These are phyloP conservation scores for Plenodomus lindquistii DNA, from an alignment of 2,329 filamentous ascomycete genomes.

Conservation along the genomic window DNA sequence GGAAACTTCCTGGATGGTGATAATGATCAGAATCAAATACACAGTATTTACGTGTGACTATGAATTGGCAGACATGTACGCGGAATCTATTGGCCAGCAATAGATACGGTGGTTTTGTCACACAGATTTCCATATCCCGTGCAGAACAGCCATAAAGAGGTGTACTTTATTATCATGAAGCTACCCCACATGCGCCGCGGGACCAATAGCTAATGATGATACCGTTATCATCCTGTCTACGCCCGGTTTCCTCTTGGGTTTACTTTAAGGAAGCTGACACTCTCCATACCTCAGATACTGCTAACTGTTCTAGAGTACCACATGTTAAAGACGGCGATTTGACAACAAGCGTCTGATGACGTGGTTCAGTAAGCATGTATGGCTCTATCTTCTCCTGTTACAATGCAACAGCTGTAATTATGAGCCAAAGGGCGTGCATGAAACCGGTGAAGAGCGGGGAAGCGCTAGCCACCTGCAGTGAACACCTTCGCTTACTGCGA, in stretches of 20 bases:
- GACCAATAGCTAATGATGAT: not conserved
- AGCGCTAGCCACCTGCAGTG: not conserved
- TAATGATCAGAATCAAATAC: not conserved
- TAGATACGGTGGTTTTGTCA: not conserved
- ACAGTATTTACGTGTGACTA: not conserved
- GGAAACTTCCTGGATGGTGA: too few species aligned
- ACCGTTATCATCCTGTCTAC: too few species aligned
- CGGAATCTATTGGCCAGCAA: not conserved
- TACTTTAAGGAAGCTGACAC: too few species aligned
- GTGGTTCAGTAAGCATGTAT: too few species aligned
- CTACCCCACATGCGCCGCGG: not conserved
- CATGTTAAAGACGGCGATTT: too few species aligned
- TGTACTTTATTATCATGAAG: constrained; percentile 2
- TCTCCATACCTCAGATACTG: too few species aligned
- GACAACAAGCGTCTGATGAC: too few species aligned
- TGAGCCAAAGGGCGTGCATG: not conserved
- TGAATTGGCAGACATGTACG: not conserved
- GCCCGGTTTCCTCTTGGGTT: not conserved
- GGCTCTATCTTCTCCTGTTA: too few species aligned
- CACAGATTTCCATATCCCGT: constrained; percentile 5
- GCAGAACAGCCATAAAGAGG: not conserved
- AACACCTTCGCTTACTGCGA: not conserved
- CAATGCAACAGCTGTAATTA: too few species aligned
- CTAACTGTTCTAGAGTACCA: too few species aligned
- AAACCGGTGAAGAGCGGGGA: not conserved